These are phyloP conservation scores for Gymnopilus junonius DNA, from an alignment of 768 basidiomycete species.

Conservation along the genomic window DNA sequence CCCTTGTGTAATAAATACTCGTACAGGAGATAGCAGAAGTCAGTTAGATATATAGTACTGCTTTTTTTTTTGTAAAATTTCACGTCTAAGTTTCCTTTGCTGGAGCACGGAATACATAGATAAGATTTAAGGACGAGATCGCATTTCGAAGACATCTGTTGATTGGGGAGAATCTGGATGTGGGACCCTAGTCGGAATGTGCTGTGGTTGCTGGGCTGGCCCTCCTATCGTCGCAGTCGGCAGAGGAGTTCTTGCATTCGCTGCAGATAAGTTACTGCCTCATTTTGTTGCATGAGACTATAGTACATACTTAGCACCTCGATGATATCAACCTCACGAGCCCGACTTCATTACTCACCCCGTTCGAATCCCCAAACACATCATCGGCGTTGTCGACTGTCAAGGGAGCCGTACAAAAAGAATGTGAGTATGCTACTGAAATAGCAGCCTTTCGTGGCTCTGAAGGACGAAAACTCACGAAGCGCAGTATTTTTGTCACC, in stretches of 20 bases:
- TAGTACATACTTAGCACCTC: conserved; percentile 7
- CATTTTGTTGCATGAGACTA: conserved; percentile 41
- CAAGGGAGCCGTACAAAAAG: conserved; percentile 6
- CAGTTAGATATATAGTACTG: background rate
- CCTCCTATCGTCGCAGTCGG: conserved; percentile 13
- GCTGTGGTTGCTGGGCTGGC: conserved; percentile 5
- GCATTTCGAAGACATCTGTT: conserved; percentile 39
- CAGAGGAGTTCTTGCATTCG: conserved; percentile 14
- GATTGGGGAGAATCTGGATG: conserved; percentile 17
- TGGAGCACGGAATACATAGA: too few relatives aligned
- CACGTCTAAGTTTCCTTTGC: too few relatives aligned
- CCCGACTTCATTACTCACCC: conserved; percentile 19
- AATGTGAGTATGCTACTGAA: background rate
- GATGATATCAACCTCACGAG: background rate
- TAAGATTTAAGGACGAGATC: conserved; percentile 25
- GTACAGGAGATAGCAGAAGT: background rate
- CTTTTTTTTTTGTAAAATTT: background rate
- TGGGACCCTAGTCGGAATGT: conserved; percentile 10
- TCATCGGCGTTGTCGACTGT: conserved; percentile 46
- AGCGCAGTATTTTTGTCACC: conserved; percentile 56
- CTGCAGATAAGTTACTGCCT: conserved; percentile 30
- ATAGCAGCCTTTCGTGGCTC: background rate
- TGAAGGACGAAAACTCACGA: conserved; percentile 35
- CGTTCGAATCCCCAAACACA: conserved; percentile 46
- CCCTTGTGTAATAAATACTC: background rate